Base-by-base conservation (phyloP, 306 rosid species). In the Oemleria cerasiformis region DNA sequence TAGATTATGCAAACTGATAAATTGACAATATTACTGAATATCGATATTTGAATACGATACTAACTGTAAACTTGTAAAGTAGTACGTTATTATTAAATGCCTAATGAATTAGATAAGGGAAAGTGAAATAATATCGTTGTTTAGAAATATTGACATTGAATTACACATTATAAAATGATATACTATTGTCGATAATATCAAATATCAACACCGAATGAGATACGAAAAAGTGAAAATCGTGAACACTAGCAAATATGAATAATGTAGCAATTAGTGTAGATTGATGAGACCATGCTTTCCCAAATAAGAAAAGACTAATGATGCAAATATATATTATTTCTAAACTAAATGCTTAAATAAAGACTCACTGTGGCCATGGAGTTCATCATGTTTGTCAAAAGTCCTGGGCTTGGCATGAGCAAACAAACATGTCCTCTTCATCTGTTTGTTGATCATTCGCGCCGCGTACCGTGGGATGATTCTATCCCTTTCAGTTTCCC, bases 391-490 rank as follows among this genome's bases (percentile, higher is more conserved):
- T 8, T 54, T n/a, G 25, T 44, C 16, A 25, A 20, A 8, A 23
- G 74, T 64, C 68, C 30, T 75, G 63, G 77, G 69, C 70, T 67
- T 65, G n/a, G 73, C 75, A 11, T 80, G 43, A 67, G 77, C 77
- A 79, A 88, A 89, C 13, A 75, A 71, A 83, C 87, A 80, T 64
- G 88, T 78, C 68, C 84, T 82, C 11, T 45, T 80, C 87, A 85
- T 73, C 82, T 87, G 90, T 73, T 83, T 85, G 77, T 75, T 80
- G 16, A 87, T 68, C 96, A 89, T 81, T 21, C 82, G 79, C 20
- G 84, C 80, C 2, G 83, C 88, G 49, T 80, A 81, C 79, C 73
- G 64, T 1, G 90, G 88, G 54, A 87, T 82, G 54, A 87, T 82
- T 67, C 78, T 76, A 9, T 57, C 75, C 20, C 75, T 62, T 68